Percentiles rank a stretch among this genome's conserved stretches.
phyloP scores from a whole-genome alignment of 257 asterid genomes.

The Cordia subcordata region DNA sequence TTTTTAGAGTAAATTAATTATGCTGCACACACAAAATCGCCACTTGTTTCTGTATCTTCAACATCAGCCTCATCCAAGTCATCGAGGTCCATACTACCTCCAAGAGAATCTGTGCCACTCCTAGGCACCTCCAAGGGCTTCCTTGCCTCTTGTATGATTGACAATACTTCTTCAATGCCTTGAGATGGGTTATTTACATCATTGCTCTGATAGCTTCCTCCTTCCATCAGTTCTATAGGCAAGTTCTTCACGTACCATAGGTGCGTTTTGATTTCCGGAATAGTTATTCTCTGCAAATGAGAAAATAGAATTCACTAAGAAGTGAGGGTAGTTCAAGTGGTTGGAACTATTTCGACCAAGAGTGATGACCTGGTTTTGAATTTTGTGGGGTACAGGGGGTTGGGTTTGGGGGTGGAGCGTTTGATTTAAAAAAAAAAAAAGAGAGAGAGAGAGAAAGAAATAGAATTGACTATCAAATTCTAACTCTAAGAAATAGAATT shows the following conservation, averaged over 20 bases:
- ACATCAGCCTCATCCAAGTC: slow-evolving; percentile 31
- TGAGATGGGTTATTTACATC: slow-evolving; percentile 37
- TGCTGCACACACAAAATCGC: slow-evolving; percentile 26
- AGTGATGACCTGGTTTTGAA: too few species aligned
- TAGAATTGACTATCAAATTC: background rate
- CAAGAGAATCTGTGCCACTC: slow-evolving; percentile 8
- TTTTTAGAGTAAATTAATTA: slow-evolving; percentile 10
- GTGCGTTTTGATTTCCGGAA: slow-evolving; percentile 33
- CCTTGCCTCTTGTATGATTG: slow-evolving; percentile 33
- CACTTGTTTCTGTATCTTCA: slow-evolving; percentile 31
- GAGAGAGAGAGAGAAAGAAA: too few species aligned
- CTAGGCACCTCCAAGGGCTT: slow-evolving; percentile 5
- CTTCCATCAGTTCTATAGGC: slow-evolving; percentile 36
- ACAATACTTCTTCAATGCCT: slow-evolving; percentile 33
- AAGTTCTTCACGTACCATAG: slow-evolving; percentile 39
- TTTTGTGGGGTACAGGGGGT: too few species aligned
- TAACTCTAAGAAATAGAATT: background rate
- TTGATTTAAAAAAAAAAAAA: too few species aligned
- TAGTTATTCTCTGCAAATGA: slow-evolving; percentile 34
- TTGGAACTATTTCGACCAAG: too few species aligned
- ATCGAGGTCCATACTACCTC: slow-evolving; percentile 37
- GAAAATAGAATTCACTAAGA: background rate
- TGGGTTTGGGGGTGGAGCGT: too few species aligned
- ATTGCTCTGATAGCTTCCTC: slow-evolving; percentile 27
- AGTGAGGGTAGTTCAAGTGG: too few species aligned